Evolutionary conservation across 208 protist species (phyloP), one percentile per base, ranked within the genome.

Genomic region (Trypanosoma avium): DNA sequence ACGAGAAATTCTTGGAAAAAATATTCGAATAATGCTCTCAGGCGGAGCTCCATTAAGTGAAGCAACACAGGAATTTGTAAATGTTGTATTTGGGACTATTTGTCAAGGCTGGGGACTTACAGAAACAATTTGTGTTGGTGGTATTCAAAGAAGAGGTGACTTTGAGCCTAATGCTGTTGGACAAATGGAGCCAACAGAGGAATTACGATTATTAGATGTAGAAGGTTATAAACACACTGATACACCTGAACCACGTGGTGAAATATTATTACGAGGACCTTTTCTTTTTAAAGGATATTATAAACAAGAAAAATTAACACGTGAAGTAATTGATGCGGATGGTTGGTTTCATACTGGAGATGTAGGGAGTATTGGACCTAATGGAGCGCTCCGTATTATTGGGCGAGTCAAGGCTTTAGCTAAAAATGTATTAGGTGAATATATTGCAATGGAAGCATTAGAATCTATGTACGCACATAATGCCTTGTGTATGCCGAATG

Each of bases 351-450:
- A 42, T 15, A 69, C 43, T 84, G 50, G 57, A n/a, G 81, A 88
- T 61, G 72, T 85, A 29, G 82, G 78, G 19, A 43, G 53, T 24
- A 61, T 77, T 10, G 3, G 8, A 8, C 21, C 36, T 8, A 61
- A 80, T 21, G 76, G 77, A 19, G 54, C 22, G 12, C 24, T 61
- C 2, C 57, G 57, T 3, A 48, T 97, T 43, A 77, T 97, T 36
- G 90, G 89, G 57, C 84, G 93, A 53, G 77, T 89, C 26, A 97
- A 97, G 79, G 86, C 88, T 22, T 73, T 97, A 40, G 88, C 89
- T 8, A 97, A 97, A 72, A 88, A 93, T 52, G 66, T 63, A 1
- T 61, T 88, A 12, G 93, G 93, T 40, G 93, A 97, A 73, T 97
- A 96, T 73, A 92, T 97, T 46, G 85, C 89, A 8, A 42, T 94